A percentile compares a stretch with the other conserved stretches of the same genome.
phyloP scores from a whole-genome alignment of 371 early-diverging fungal genomes.

The Nematocida displodere region DNA sequence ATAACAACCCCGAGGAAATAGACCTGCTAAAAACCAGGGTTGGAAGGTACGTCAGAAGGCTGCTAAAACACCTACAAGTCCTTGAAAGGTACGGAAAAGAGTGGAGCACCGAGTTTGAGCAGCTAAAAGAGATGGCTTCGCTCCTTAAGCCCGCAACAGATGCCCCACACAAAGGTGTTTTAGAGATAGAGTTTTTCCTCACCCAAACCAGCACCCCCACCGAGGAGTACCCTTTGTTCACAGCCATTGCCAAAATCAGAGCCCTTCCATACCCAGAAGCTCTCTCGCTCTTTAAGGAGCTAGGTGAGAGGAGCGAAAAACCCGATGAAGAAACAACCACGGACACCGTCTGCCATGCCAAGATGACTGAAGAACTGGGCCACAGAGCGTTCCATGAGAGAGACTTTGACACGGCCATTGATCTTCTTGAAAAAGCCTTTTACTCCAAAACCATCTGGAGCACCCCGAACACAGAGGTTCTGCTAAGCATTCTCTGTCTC shows the following conservation, averaged over 20 bases:
- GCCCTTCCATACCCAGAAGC: conserved; percentile 32
- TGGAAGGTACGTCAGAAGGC: neutral
- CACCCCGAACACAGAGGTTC: neutral
- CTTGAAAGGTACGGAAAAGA: neutral
- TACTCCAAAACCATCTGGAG: conserved; percentile 36
- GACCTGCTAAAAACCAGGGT: conserved; percentile 12
- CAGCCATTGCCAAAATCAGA: neutral
- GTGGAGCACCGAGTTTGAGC: neutral
- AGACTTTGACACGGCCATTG: conserved; percentile 36
- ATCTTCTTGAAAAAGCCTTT: conserved; percentile 33
- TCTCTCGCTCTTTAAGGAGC: neutral
- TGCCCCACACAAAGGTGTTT: conserved; percentile 11
- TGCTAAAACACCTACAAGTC: conserved; percentile 17
- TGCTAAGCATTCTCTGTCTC: conserved; percentile 19
- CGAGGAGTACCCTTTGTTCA: neutral
- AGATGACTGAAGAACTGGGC: conserved; percentile 35
- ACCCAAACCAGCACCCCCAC: neutral
- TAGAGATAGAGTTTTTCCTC: conserved; percentile 36
- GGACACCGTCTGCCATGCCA: conserved; percentile 1
- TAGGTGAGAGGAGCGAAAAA: neutral
- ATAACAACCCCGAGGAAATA: neutral
- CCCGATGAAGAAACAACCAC: conserved; percentile 12
- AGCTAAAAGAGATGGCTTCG: conserved; percentile 5
- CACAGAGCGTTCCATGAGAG: conserved; percentile 31
- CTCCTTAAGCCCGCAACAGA: neutral